A percentile compares a stretch with the other conserved stretches of the same genome.
Conservation (phyloP, 176 grass and related monocot species). For the Rhipidocladum racemiflorum region DNA sequence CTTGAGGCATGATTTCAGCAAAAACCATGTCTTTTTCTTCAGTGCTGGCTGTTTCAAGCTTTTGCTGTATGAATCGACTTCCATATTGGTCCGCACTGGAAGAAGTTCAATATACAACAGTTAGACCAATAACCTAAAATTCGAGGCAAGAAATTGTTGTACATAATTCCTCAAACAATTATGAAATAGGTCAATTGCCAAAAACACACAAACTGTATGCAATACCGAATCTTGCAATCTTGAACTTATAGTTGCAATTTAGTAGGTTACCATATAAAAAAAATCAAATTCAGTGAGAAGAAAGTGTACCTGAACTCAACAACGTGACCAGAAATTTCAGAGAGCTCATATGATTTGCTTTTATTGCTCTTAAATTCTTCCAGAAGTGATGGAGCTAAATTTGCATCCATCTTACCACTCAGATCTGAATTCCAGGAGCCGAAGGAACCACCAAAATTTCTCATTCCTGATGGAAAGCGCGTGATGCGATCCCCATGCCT, state of each 20-base stretch:
- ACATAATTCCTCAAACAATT: neutral
- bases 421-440: conserved; percentile 56
- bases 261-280: neutral
- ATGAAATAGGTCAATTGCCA: neutral
- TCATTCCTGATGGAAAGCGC: conserved; percentile 51
- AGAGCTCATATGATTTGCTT: conserved; percentile 74
- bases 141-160: neutral
- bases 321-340: conserved; percentile 73
- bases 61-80: conserved; percentile 90
- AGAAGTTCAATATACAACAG: neutral
- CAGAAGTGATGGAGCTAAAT: conserved; percentile 57
- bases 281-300: neutral
- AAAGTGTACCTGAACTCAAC: conserved; percentile 74
- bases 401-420: conserved; percentile 45
- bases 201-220: neutral
- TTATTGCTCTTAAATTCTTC: conserved; percentile 95
- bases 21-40: conserved; percentile 69
- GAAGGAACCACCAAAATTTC: conserved; percentile 51
- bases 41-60: conserved; percentile 72
- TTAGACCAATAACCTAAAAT: neutral
- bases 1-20: conserved; percentile 77
- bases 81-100: conserved; percentile 77
- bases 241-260: too few relatives aligned
- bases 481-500: conserved; percentile 54
- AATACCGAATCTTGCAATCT: neutral